These are phyloP conservation scores for Starmerella stigmatis DNA, from an alignment of 805 yeast genomes.

Conservation along the genomic window DNA sequence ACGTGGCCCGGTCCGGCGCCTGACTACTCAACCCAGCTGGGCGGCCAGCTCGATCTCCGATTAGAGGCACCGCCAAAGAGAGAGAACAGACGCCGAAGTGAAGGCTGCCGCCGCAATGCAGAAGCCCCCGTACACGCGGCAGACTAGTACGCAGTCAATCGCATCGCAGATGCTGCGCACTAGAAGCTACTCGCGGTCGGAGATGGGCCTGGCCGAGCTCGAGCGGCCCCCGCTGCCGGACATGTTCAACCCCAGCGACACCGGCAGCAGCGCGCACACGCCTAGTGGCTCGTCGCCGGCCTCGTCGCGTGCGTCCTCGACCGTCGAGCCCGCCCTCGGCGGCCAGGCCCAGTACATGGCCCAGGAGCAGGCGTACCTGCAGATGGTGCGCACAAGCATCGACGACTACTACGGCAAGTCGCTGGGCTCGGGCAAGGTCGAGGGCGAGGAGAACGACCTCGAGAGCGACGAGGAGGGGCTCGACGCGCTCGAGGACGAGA, in stretches of 20 bases:
- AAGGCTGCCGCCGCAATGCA: conserved; percentile 1
- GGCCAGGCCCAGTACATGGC: conserved; percentile 39
- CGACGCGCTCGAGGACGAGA: conserved; percentile 15
- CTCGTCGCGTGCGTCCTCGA: background rate
- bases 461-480: conserved; percentile 22
- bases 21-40: background rate
- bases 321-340: conserved; percentile 7
- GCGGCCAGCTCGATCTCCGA: background rate
- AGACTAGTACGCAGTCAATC: conserved; percentile 6
- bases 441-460: conserved; percentile 18
- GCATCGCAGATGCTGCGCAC: conserved; percentile 9
- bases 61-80: background rate
- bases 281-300: conserved; percentile 1
- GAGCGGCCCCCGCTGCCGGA: conserved; percentile 4
- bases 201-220: background rate
- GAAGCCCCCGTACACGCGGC: conserved; percentile 5
- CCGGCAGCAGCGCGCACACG: conserved; percentile 1
- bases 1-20: background rate
- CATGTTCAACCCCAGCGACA: background rate
- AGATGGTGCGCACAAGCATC: conserved; percentile 49
- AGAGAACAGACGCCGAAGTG: background rate
- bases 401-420: conserved; percentile 44
- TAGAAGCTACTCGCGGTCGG: conserved; percentile 5
- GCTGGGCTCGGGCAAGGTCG: conserved; percentile 19
- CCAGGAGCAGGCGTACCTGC: conserved; percentile 59